Evolutionary conservation across 139 green algal species (phyloP).

Genomic region (Tetraselmis striata): DNA sequence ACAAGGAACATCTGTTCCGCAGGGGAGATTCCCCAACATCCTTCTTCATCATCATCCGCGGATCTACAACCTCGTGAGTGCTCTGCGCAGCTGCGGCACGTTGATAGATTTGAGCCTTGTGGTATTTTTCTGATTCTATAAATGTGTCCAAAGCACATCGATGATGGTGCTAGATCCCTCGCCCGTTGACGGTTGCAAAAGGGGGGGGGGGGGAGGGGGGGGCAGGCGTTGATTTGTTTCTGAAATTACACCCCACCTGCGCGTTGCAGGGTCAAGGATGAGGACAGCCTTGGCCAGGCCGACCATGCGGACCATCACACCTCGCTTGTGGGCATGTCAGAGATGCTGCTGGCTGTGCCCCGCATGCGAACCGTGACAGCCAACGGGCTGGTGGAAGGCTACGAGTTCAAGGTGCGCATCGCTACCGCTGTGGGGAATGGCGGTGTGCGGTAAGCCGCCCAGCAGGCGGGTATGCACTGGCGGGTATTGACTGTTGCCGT

Average conservation of each 20-base stretch:
- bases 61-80: neutral
- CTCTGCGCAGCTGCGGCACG: too few species aligned
- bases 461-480: neutral
- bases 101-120: too few species aligned
- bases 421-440: too few species aligned
- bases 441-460: neutral
- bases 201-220: too few species aligned
- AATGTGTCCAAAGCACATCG: too few species aligned
- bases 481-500: neutral
- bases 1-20: neutral
- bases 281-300: neutral
- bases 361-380: neutral
- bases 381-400: neutral
- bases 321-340: neutral
- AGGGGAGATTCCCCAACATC: neutral
- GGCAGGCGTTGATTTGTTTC: too few species aligned
- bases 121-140: too few species aligned
- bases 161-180: too few species aligned
- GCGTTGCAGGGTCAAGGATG: neutral
- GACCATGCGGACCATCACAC: neutral
- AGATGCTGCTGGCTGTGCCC: neutral
- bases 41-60: neutral
- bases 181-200: too few species aligned
- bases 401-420: neutral
- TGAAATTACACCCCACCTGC: neutral